Conservation (phyloP, 768 basidiomycete species). For the Roridomyces roridus region DNA sequence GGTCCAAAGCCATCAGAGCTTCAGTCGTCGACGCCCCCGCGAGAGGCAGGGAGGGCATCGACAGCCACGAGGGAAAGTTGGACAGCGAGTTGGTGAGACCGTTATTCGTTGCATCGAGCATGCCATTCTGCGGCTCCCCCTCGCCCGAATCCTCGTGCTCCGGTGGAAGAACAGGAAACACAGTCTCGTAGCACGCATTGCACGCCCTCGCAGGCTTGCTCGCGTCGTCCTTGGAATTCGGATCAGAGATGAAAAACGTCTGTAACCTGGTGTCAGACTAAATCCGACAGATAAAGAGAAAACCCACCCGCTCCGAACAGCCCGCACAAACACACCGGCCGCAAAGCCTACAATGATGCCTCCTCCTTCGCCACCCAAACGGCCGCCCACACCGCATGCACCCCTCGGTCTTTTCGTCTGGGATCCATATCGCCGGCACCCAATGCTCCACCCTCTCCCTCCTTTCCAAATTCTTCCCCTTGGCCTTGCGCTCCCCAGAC, state of each 20-base stretch:
- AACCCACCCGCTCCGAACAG: slow-evolving; percentile 78
- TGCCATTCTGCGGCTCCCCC: slow-evolving; percentile 1
- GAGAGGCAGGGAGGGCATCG: slow-evolving; percentile 58
- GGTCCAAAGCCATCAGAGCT: slow-evolving; percentile 55
- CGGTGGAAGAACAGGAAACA: slow-evolving; percentile 68
- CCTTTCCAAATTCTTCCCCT: slow-evolving; percentile 37
- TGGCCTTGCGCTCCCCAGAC: slow-evolving; percentile 15
- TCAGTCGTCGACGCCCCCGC: slow-evolving; percentile 39
- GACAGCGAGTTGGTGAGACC: slow-evolving; percentile 49
- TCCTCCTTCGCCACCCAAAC: slow-evolving; percentile 80
- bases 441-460: slow-evolving; percentile 76
- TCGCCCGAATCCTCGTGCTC: slow-evolving; percentile 11
- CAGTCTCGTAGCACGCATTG: slow-evolving; percentile 84
- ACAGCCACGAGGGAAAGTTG: slow-evolving; percentile 59
- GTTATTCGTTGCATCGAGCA: background rate
- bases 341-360: slow-evolving; percentile 89
- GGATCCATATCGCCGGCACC: slow-evolving; percentile 92
- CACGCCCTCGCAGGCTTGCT: slow-evolving; percentile 79
- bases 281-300: background rate
- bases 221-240: slow-evolving; percentile 46
- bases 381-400: slow-evolving; percentile 85
- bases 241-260: slow-evolving; percentile 85
- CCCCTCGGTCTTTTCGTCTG: slow-evolving; percentile 79
- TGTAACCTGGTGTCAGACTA: slow-evolving; percentile 32
- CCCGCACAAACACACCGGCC: slow-evolving; percentile 85